phyloP scores from a whole-genome alignment of 2,329 filamentous ascomycete species.

The Ophioceras dolichostomum region DNA sequence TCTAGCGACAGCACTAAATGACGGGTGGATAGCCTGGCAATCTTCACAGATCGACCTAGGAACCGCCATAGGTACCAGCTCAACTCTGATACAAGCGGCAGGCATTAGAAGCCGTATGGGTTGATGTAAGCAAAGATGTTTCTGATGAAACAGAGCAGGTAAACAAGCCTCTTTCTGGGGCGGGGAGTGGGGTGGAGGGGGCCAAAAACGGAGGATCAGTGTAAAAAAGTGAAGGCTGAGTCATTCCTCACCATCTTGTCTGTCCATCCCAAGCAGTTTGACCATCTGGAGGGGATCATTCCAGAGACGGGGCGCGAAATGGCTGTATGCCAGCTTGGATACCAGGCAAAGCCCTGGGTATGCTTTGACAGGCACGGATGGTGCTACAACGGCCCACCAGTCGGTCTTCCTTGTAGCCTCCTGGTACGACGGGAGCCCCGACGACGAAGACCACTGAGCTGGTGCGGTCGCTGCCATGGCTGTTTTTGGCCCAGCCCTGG shows the following conservation, averaged over 20 bases:
- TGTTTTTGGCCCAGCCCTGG: neutral
- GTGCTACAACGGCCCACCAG: constrained; percentile 36
- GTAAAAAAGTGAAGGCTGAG: no score
- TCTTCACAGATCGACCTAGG: constrained; percentile 22
- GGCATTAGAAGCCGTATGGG: no score
- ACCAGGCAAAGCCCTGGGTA: constrained; percentile 36
- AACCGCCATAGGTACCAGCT: constrained; percentile 34
- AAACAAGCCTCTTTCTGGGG: no score
- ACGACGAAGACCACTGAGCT: no score
- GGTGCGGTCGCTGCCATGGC: no score
- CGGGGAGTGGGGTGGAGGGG: no score
- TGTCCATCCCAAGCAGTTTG: constrained; percentile 25
- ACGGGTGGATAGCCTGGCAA: constrained; percentile 20
- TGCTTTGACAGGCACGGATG: constrained; percentile 27
- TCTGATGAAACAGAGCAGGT: no score
- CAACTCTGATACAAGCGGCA: constrained; percentile 25
- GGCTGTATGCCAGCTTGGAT: constrained; percentile 28
- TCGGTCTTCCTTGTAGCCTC: constrained; percentile 32
- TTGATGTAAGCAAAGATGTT: no score
- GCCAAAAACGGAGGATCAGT: no score
- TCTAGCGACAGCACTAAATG: constrained; percentile 33
- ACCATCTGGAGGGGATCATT: constrained; percentile 30
- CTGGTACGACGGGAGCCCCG: constrained; percentile 37
- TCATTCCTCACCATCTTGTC: constrained; percentile 16
- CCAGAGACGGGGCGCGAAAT: constrained; percentile 42